Conservation (phyloP, 1,284 basidiomycete species). For the Papiliotrema fonsecae region DNA sequence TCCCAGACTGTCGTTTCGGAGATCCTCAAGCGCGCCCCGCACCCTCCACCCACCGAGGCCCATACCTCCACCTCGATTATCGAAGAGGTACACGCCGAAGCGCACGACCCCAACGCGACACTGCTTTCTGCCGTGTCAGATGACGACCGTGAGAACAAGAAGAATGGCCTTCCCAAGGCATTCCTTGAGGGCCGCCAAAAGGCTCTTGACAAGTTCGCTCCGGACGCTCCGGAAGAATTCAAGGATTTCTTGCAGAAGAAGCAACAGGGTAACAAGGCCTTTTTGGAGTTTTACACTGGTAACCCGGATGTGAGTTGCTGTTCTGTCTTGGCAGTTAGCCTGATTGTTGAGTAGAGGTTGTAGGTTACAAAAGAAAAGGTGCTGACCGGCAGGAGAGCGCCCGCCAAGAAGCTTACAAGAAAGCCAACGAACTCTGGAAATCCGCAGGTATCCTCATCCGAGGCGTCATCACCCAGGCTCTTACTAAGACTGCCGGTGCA, state of each 20-base stretch:
- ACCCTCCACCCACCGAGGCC: constrained; percentile 38
- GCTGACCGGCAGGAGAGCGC: constrained; percentile 16
- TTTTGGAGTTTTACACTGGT: constrained; percentile 45
- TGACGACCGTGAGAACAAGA: constrained; percentile 54
- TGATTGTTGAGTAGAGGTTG: not conserved
- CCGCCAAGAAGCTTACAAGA: constrained; percentile 26
- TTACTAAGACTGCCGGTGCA: constrained; percentile 27
- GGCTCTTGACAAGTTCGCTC: constrained; percentile 38
- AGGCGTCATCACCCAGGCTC: constrained; percentile 34
- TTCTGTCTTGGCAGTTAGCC: not conserved
- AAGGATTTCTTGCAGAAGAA: constrained; percentile 57
- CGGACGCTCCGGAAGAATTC: constrained; percentile 51
- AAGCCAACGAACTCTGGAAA: constrained; percentile 35
- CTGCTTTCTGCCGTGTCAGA: constrained; percentile 54
- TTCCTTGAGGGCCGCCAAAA: constrained; percentile 54
- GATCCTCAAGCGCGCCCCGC: constrained; percentile 52
- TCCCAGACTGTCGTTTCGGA: constrained; percentile 51
- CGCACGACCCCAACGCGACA: constrained; percentile 57
- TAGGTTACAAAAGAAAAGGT: not conserved
- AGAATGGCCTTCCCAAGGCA: constrained; percentile 42
- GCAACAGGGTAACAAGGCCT: constrained; percentile 51
- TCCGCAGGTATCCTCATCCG: constrained; percentile 34
- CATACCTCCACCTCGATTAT: constrained; percentile 36
- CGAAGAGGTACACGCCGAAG: constrained; percentile 53
- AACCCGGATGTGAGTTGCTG: constrained; percentile 26